Conservation (phyloP, 805 yeast species). For the Nakazawaea peltata region DNA sequence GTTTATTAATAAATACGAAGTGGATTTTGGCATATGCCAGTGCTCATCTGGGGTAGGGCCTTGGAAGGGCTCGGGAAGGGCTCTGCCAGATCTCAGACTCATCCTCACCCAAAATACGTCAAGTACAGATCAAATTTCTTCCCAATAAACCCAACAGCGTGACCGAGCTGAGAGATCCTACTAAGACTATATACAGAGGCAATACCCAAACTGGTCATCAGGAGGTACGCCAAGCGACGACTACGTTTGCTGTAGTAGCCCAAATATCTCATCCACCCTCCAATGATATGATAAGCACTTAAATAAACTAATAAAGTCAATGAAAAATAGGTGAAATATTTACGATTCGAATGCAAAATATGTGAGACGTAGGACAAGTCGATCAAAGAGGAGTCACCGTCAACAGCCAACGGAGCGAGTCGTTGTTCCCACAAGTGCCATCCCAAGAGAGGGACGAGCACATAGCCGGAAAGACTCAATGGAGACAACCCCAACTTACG, state of each 20-base stretch:
- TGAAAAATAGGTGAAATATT: slow-evolving; percentile 21
- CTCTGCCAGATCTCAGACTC: neutral
- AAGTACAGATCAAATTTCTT: slow-evolving; percentile 14
- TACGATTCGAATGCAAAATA: slow-evolving; percentile 20
- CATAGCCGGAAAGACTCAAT: slow-evolving; percentile 50
- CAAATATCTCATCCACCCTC: slow-evolving; percentile 44
- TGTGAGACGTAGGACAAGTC: slow-evolving; percentile 44
- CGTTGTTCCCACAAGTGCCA: slow-evolving; percentile 44
- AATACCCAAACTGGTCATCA: slow-evolving; percentile 27
- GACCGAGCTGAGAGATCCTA: slow-evolving; percentile 14
- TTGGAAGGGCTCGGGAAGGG: neutral
- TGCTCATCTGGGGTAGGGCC: slow-evolving; percentile 22
- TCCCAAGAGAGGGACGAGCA: slow-evolving; percentile 33
- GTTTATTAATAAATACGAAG: slow-evolving; percentile 67
- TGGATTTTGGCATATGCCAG: slow-evolving; percentile 79
- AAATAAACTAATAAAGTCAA: slow-evolving; percentile 27
- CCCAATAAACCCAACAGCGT: slow-evolving; percentile 17
- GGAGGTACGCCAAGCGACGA: slow-evolving; percentile 35
- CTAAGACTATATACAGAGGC: slow-evolving; percentile 30
- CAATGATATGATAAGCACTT: slow-evolving; percentile 43
- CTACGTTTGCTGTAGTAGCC: slow-evolving; percentile 29
- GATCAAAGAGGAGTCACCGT: slow-evolving; percentile 58
- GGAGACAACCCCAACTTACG: slow-evolving; percentile 45
- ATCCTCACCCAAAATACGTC: slow-evolving; percentile 1
- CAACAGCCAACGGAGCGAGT: slow-evolving; percentile 40